These are phyloP conservation scores for Hypoxylon sp. DNA, from an alignment of 2,329 filamentous ascomycete species.

Conservation along the genomic window DNA sequence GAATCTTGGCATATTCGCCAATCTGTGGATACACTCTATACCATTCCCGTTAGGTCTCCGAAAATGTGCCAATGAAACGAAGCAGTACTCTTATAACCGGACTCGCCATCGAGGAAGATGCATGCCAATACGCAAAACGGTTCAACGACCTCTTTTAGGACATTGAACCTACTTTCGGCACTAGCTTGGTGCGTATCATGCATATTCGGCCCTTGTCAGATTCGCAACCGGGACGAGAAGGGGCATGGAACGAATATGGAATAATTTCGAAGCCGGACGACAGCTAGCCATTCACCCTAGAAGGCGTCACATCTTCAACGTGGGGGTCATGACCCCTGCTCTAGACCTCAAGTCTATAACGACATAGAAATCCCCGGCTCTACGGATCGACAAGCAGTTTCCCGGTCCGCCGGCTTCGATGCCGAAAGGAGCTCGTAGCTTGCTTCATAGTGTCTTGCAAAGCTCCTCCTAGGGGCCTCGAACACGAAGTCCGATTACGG, in stretches of 20 bases:
- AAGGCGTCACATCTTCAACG: constrained; percentile 23
- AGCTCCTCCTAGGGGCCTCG: constrained; percentile 4
- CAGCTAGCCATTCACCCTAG: constrained; percentile 21
- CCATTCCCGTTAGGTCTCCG: constrained; percentile 9
- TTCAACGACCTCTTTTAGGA: constrained; percentile 12
- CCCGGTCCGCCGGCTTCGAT: constrained; percentile 41
- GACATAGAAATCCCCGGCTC: constrained; percentile 24
- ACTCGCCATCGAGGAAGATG: constrained; percentile 19
- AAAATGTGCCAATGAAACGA: constrained; percentile 26
- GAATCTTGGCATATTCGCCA: constrained; percentile 33
- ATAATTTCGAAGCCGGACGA: constrained; percentile 25
- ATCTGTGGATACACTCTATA: constrained; percentile 40
- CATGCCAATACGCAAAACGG: constrained; percentile 17
- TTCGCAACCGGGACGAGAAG: constrained; percentile 30
- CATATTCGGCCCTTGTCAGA: constrained; percentile 43
- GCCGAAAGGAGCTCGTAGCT: constrained; percentile 28
- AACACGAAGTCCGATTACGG: constrained; percentile 28
- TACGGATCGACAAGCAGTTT: constrained; percentile 29
- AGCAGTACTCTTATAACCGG: constrained; percentile 9
- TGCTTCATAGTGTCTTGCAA: constrained; percentile 3
- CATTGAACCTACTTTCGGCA: constrained; percentile 25
- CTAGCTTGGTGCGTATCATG: constrained; percentile 25
- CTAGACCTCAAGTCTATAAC: constrained; percentile 17
- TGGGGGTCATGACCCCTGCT: constrained; percentile 40
- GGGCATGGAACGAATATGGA: constrained; percentile 31